These are phyloP conservation scores for Usnea hakonensis DNA, from an alignment of 495 filamentous ascomycete genomes.

Conservation along the genomic window DNA sequence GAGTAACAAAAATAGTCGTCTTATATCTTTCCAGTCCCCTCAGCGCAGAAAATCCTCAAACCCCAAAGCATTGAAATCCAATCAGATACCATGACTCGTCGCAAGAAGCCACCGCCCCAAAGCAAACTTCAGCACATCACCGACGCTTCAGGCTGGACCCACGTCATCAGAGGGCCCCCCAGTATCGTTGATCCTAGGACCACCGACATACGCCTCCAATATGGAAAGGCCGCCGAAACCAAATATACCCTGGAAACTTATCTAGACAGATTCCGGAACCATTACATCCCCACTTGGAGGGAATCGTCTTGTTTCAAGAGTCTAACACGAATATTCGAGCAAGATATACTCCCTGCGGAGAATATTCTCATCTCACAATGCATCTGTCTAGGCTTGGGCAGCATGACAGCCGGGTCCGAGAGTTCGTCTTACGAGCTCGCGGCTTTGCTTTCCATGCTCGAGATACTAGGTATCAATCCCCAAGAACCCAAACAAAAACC, in stretches of 20 bases:
- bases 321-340: not conserved
- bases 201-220: conserved; percentile 7
- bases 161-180: conserved; percentile 35
- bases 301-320: conserved; percentile 7
- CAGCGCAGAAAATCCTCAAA: not conserved
- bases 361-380: conserved; percentile 22
- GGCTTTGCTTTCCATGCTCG: conserved; percentile 48
- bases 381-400: conserved; percentile 50
- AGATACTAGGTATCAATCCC: conserved; percentile 25
- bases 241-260: conserved; percentile 33
- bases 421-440: conserved; percentile 51
- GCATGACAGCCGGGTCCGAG: conserved; percentile 30
- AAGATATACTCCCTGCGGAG: not conserved
- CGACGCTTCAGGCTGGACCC: conserved; percentile 49
- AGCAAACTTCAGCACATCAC: conserved; percentile 42
- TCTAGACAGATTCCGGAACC: conserved; percentile 24
- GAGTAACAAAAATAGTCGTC: not conserved
- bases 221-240: conserved; percentile 23
- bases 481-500: not conserved
- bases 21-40: no score
- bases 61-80: not conserved
- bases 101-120: conserved; percentile 21
- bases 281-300: conserved; percentile 10
- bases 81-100: conserved; percentile 34
- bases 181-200: conserved; percentile 25